A percentile compares a stretch with the other conserved stretches of the same genome.
Evolutionary conservation across 352 stramenopile genomes (phyloP).

Genomic region (Phytopythium cucurbitacearum): DNA sequence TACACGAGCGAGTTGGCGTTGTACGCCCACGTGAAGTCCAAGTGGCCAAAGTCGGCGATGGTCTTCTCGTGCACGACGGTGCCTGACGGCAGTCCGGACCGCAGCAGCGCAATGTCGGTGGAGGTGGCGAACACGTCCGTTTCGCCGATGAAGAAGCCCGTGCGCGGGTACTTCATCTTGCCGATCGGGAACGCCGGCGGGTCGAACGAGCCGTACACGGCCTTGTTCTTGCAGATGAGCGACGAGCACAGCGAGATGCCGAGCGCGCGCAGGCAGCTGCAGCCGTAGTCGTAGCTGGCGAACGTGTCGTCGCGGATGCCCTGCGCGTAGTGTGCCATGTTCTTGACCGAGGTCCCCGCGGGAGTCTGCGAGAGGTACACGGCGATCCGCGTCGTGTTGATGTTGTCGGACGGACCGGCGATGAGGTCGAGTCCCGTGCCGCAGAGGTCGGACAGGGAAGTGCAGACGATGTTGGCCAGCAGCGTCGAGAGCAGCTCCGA

Average conservation of each 20-base stretch:
- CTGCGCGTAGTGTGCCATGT: constrained; percentile 51
- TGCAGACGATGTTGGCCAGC: constrained; percentile 32
- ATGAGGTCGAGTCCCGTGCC: constrained; percentile 37
- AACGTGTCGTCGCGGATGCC: constrained; percentile 49
- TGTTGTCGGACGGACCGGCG: constrained; percentile 33
- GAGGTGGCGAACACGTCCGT: constrained; percentile 30
- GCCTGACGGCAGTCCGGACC: constrained; percentile 17
- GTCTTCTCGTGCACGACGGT: constrained; percentile 35
- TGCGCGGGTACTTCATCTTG: constrained; percentile 28
- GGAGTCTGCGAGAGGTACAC: constrained; percentile 56
- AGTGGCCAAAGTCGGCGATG: constrained; percentile 35
- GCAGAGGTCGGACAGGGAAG: constrained; percentile 34
- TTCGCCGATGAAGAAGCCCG: constrained; percentile 27
- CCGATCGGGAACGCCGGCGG: constrained; percentile 19
- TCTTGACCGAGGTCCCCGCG: constrained; percentile 48
- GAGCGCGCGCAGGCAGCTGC: constrained; percentile 25
- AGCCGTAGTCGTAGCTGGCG: constrained; percentile 58
- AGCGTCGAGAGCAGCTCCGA: constrained; percentile 14
- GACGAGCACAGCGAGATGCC: constrained; percentile 31
- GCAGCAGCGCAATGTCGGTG: constrained; percentile 28
- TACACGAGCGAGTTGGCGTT: constrained; percentile 37
- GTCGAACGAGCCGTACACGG: constrained; percentile 35
- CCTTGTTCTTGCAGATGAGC: constrained; percentile 49
- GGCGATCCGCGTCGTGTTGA: constrained; percentile 45
- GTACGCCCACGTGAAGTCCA: constrained; percentile 47